These are phyloP conservation scores for Helminthosporium solani DNA, from an alignment of 2,329 filamentous ascomycete genomes.

Conservation along the genomic window DNA sequence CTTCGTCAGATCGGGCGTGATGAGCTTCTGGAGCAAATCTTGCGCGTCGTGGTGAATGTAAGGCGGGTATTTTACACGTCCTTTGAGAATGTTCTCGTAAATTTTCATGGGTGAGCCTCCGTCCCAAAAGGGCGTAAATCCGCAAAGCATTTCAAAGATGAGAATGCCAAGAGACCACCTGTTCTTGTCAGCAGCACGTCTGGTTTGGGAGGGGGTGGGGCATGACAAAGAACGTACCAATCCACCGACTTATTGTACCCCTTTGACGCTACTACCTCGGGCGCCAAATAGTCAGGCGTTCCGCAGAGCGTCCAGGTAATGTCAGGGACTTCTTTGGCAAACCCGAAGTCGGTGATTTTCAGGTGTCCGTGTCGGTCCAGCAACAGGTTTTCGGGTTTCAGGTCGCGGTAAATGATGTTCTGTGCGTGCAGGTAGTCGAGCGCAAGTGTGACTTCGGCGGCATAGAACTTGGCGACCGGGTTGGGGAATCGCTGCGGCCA, in stretches of 20 bases:
- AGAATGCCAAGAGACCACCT: conserved; percentile 99
- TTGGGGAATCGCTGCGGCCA: conserved; percentile 86
- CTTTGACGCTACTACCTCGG: conserved; percentile 98
- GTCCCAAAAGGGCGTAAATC: conserved; percentile 99
- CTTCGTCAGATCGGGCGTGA: conserved; percentile 93
- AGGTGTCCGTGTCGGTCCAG: conserved; percentile 90
- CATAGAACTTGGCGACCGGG: conserved; percentile 98
- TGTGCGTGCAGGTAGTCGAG: conserved; percentile 92
- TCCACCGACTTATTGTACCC: conserved; percentile 99
- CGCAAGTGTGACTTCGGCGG: conserved; percentile 92
- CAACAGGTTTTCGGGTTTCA: conserved; percentile 93
- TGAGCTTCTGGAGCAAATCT: conserved; percentile 86
- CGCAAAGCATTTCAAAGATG: conserved; percentile 99
- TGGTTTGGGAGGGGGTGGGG: too few species aligned
- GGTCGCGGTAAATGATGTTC: conserved; percentile 95
- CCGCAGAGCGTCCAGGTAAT: conserved; percentile 99
- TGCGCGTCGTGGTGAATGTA: conserved; percentile 95
- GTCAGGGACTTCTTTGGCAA: conserved; percentile 96
- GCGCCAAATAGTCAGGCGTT: conserved; percentile 94
- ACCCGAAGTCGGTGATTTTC: conserved; percentile 98
- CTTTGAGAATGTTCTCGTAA: conserved; percentile 97
- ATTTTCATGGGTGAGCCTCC: conserved; percentile 98
- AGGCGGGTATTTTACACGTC: conserved; percentile 91
- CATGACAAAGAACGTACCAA: conserved; percentile 65
- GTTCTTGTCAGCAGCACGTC: conserved; percentile 10